Evolutionary conservation across 345 rosid genomes (phyloP).

Genomic region (Gossypium arboreum): DNA sequence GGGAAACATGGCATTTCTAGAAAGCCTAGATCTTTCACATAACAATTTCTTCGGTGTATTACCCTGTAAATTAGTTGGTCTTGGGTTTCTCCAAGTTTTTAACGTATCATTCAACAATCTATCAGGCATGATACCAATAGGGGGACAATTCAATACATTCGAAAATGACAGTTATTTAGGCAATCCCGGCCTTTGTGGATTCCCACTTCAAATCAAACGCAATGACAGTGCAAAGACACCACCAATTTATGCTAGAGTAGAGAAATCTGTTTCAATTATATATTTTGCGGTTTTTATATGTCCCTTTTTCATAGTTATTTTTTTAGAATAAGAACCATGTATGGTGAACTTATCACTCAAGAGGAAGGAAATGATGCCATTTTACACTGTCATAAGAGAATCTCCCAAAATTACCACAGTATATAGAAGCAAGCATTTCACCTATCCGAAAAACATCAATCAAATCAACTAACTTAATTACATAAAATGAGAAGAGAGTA

Average conservation of each 20-base stretch:
- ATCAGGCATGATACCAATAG: neutral
- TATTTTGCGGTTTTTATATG: neutral
- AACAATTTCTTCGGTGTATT: slow-evolving; percentile 9
- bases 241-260: neutral
- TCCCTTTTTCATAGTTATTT: no score
- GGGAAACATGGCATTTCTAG: rapidly evolving
- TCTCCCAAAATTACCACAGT: no score
- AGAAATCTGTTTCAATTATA: neutral
- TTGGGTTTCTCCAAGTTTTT: rapidly evolving
- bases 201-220: neutral
- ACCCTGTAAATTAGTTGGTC: neutral
- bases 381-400: no score
- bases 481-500: no score
- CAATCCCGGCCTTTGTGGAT: neutral
- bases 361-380: no score
- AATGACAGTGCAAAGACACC: neutral
- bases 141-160: neutral
- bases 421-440: no score
- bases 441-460: no score
- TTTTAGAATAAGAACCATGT: no score
- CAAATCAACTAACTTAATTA: no score
- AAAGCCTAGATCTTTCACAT: slow-evolving; percentile 4
- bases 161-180: neutral
- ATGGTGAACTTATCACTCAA: no score
- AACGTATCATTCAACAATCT: slow-evolving; percentile 19